Evolutionary conservation across 805 yeast species (phyloP).

Genomic region (Saturnispora kantuleensis): DNA sequence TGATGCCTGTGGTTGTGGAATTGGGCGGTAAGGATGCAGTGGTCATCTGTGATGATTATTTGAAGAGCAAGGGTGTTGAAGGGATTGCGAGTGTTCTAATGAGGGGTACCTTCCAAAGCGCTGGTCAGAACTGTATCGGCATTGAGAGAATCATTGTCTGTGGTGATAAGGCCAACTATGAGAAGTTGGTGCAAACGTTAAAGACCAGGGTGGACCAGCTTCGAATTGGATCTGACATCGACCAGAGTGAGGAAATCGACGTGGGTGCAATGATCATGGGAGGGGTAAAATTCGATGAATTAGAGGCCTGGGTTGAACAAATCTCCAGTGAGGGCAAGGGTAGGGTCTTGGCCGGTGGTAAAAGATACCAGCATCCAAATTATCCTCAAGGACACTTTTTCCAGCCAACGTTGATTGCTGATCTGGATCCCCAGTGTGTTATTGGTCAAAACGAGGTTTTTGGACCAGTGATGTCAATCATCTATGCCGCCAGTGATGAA

Average conservation of each 20-base stretch:
- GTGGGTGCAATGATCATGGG: constrained; percentile 90
- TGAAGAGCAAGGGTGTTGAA: constrained; percentile 35
- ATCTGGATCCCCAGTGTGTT: constrained; percentile 65
- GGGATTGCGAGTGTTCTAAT: constrained; percentile 68
- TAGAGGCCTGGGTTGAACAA: constrained; percentile 58
- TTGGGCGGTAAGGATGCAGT: constrained; percentile 95
- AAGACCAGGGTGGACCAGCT: constrained; percentile 47
- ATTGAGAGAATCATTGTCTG: constrained; percentile 87
- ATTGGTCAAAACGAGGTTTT: constrained; percentile 88
- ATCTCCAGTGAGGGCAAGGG: constrained; percentile 77
- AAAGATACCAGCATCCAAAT: constrained; percentile 72
- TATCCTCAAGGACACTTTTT: constrained; percentile 95
- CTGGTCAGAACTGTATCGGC: constrained; percentile 98
- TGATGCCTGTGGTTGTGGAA: constrained; percentile 93
- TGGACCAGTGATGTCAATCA: constrained; percentile 81
- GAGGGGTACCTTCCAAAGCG: constrained; percentile 94
- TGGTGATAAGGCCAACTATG: constrained; percentile 50
- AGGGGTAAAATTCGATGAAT: constrained; percentile 55
- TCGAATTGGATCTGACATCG: constrained; percentile 84
- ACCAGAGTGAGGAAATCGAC: constrained; percentile 82
- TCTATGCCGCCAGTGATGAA: constrained; percentile 56
- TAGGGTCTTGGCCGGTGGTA: constrained; percentile 68
- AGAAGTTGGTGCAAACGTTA: constrained; percentile 46
- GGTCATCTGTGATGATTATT: constrained; percentile 73
- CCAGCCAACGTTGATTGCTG: constrained; percentile 78